A percentile compares a stretch with the other conserved stretches of the same genome.
Conservation (phyloP, 345 rosid species). For the Gossypium raimondii region DNA sequence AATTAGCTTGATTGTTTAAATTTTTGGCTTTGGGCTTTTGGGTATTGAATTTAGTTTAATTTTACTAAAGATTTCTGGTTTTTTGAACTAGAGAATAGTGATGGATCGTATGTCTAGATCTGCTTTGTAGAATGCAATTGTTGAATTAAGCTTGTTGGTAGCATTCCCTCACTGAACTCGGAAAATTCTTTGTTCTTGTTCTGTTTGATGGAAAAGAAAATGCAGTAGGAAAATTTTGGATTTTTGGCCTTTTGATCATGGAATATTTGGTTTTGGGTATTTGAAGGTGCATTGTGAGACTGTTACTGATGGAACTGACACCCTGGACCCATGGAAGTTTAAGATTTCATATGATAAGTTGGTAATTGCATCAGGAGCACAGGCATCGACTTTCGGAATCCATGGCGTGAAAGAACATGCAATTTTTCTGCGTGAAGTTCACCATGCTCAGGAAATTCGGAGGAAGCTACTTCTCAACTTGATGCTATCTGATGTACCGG, state of each 20-base stretch:
- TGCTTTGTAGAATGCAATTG: not conserved
- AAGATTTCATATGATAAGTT: constrained; percentile 76
- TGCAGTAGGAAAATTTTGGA: not conserved
- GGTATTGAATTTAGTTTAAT: not conserved
- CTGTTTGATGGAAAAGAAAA: not conserved
- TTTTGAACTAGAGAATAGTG: not conserved
- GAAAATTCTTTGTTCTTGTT: not conserved
- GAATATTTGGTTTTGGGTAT: constrained; percentile 10
- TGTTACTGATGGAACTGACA: constrained; percentile 48
- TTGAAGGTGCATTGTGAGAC: constrained; percentile 81
- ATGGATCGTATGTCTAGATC: not conserved
- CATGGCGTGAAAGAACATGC: constrained; percentile 71
- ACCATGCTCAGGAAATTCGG: constrained; percentile 93
- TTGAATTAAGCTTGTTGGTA: not conserved
- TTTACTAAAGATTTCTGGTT: not conserved
- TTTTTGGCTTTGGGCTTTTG: not conserved
- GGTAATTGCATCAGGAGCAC: constrained; percentile 80
- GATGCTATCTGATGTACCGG: constrained; percentile 94
- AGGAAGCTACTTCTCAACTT: constrained; percentile 80
- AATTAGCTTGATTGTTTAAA: not conserved
- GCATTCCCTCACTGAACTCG: not conserved
- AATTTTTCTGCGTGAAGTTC: constrained; percentile 79
- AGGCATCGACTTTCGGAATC: constrained; percentile 86
- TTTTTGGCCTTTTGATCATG: not conserved
- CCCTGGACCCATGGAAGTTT: constrained; percentile 71